Conservation (phyloP, 371 early-diverging fungal species). For the Mortierella sp. region DNA sequence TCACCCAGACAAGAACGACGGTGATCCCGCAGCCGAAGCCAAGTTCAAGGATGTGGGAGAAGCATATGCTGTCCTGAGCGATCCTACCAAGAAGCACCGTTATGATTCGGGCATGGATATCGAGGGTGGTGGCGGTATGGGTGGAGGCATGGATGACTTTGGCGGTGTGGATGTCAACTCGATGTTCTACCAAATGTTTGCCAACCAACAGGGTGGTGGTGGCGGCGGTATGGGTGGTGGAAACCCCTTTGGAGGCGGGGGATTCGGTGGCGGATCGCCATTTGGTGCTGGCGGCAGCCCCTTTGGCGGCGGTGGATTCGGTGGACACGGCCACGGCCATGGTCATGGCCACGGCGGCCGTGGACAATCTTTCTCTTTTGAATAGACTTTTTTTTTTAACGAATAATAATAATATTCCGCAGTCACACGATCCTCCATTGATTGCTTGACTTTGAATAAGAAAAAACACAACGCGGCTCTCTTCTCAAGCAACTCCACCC, state of each 20-base stretch:
- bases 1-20: conserved; percentile 81
- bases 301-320: conserved; percentile 31
- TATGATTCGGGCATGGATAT: conserved; percentile 87
- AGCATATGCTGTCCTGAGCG: conserved; percentile 84
- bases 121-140: conserved; percentile 77
- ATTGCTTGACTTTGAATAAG: background rate
- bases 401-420: background rate
- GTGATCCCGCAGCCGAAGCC: conserved; percentile 77
- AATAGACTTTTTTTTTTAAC: conserved; percentile 36
- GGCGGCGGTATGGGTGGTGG: conserved; percentile 52
- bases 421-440: background rate
- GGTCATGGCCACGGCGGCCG: conserved; percentile 57
- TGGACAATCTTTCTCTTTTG: conserved; percentile 68
- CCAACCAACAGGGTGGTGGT: conserved; percentile 60
- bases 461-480: background rate
- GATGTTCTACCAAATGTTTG: conserved; percentile 78
- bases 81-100: conserved; percentile 84
- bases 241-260: conserved; percentile 59
- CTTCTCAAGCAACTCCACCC: background rate
- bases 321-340: conserved; percentile 43
- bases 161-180: conserved; percentile 74
- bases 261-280: conserved; percentile 32
- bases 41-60: conserved; percentile 90
- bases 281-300: conserved; percentile 28
- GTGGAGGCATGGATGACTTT: conserved; percentile 62